phyloP scores from a whole-genome alignment of 176 grass and related monocot species.

The Avena insularis region DNA sequence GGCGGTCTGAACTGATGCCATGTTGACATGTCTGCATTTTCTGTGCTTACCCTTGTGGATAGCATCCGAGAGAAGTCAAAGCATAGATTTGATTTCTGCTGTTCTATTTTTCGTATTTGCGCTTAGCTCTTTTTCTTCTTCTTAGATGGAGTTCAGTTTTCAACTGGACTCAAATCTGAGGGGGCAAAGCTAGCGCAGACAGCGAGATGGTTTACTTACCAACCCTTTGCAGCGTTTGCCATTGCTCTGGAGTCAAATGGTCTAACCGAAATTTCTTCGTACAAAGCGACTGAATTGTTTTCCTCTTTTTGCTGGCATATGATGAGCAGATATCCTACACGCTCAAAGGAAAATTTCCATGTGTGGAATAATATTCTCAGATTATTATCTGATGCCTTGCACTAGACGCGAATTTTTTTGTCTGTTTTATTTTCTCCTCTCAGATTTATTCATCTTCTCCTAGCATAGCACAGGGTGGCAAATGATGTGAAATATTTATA shows the following conservation, averaged over 20 bases:
- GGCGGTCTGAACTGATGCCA: constrained; percentile 99
- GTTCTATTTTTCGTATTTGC: not conserved
- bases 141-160: constrained; percentile 19
- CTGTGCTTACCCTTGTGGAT: constrained; percentile 42
- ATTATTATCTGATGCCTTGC: constrained; percentile 72
- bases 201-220: constrained; percentile 83
- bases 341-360: constrained; percentile 47
- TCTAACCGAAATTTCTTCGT: constrained; percentile 52
- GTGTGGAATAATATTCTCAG: constrained; percentile 63
- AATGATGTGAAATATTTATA: constrained; percentile 48
- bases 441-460: not conserved
- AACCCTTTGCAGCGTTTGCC: constrained; percentile 64
- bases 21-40: constrained; percentile 94
- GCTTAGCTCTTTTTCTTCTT: constrained; percentile 39
- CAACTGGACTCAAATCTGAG: constrained; percentile 15
- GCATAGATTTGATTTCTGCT: not conserved
- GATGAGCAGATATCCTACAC: constrained; percentile 66
- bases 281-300: not conserved
- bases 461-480: not conserved
- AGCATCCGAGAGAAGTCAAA: constrained; percentile 60
- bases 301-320: constrained; percentile 13
- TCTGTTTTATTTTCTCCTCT: too few species aligned
- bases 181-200: constrained; percentile 51
- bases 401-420: not conserved
- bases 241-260: constrained; percentile 96